phyloP scores from a whole-genome alignment of 2,329 filamentous ascomycete species.

The Cadophora sp. region DNA sequence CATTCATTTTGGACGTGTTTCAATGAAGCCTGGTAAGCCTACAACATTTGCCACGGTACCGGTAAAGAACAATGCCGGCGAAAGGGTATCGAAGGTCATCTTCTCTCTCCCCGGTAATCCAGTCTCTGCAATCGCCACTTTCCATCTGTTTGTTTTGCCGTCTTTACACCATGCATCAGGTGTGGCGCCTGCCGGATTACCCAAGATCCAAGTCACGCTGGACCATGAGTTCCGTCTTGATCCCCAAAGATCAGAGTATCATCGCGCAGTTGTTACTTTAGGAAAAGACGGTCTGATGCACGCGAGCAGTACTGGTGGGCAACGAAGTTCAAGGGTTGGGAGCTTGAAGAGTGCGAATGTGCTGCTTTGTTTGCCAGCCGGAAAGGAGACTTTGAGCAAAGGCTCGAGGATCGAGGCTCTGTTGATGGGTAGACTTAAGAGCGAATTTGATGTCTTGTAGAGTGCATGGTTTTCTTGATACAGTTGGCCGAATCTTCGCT shows the following conservation, averaged over 20 bases:
- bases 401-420: slow-evolving; percentile 78
- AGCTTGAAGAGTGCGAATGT: slow-evolving; percentile 91
- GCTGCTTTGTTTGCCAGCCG: slow-evolving; percentile 75
- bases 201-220: slow-evolving; percentile 73
- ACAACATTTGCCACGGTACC: slow-evolving; percentile 95
- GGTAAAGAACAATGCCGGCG: slow-evolving; percentile 63
- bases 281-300: slow-evolving; percentile 70
- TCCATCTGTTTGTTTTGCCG: slow-evolving; percentile 92
- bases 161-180: slow-evolving; percentile 81
- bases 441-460: slow-evolving; percentile 37
- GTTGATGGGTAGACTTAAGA: slow-evolving; percentile 66
- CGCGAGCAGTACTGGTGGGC: slow-evolving; percentile 85
- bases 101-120: slow-evolving; percentile 96
- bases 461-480: no score
- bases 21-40: slow-evolving; percentile 98
- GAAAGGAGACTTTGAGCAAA: slow-evolving; percentile 68
- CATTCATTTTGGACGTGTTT: slow-evolving; percentile 94
- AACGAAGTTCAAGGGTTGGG: slow-evolving; percentile 88
- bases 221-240: slow-evolving; percentile 79
- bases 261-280: slow-evolving; percentile 77
- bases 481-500: no score
- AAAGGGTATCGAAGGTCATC: slow-evolving; percentile 70
- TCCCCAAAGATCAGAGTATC: slow-evolving; percentile 82
- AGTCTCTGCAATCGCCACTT: slow-evolving; percentile 89
- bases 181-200: slow-evolving; percentile 70